phyloP scores from a whole-genome alignment of 169 alveolate genomes.

The Hammondia hammondi region DNA sequence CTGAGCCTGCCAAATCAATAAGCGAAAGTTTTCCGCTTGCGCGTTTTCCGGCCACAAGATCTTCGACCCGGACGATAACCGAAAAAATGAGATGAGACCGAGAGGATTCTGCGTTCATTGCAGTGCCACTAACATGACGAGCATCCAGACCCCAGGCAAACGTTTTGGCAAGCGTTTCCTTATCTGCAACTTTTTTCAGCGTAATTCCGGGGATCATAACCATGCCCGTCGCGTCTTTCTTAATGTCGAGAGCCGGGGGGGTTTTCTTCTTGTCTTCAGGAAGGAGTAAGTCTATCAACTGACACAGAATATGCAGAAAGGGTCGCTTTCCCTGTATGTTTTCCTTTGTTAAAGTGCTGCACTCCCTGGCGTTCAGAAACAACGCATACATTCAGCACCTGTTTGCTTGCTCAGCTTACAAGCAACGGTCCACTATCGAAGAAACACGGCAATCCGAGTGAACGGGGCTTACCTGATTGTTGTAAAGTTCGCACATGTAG shows the following conservation, averaged over 20 bases:
- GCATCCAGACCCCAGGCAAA: slow-evolving; percentile 77
- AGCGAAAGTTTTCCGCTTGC: slow-evolving; percentile 86
- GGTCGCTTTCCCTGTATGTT: neutral
- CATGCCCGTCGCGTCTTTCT: slow-evolving; percentile 76
- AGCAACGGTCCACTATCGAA: no score
- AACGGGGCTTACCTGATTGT: slow-evolving; percentile 57
- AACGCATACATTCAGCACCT: neutral
- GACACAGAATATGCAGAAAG: slow-evolving; percentile 52
- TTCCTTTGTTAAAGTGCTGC: no score
- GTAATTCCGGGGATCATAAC: slow-evolving; percentile 77
- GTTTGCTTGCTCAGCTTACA: no score
- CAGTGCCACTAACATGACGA: slow-evolving; percentile 84
- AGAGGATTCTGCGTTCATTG: slow-evolving; percentile 88
- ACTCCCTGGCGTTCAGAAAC: no score
- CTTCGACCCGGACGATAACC: slow-evolving; percentile 81
- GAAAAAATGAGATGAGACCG: slow-evolving; percentile 89
- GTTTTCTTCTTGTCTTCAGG: slow-evolving; percentile 69
- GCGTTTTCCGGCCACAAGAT: slow-evolving; percentile 77
- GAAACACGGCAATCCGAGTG: neutral
- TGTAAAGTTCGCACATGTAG: slow-evolving; percentile 88
- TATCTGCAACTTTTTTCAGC: slow-evolving; percentile 40
- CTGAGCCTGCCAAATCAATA: slow-evolving; percentile 93
- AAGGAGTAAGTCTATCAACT: slow-evolving; percentile 78
- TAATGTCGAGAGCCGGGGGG: slow-evolving; percentile 78
- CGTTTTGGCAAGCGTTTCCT: slow-evolving; percentile 70